Percentiles rank a stretch among this genome's conserved stretches.
Evolutionary conservation across 192 early-diverging fungal species (phyloP).

Genomic region (Rhizophagus prolifer): DNA sequence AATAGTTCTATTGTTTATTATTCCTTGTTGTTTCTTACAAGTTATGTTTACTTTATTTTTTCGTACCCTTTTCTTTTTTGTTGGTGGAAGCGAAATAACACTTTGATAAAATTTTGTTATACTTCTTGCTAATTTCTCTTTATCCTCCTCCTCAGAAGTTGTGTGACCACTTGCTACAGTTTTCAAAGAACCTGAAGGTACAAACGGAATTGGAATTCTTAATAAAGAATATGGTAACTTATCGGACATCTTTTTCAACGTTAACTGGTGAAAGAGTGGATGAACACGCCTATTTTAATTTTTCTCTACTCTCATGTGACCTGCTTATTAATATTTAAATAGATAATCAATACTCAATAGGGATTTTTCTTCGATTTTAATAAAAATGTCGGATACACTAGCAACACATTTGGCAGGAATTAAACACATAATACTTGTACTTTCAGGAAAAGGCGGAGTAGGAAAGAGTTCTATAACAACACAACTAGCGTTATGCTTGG

Average conservation of each 20-base stretch:
- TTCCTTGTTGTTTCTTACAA: background rate
- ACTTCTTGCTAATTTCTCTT: background rate
- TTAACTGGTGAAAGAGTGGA: background rate
- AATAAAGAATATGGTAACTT: background rate
- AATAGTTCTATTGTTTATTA: background rate
- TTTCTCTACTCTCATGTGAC: background rate
- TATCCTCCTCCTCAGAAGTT: background rate
- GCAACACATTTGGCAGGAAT: slow-evolving; percentile 23
- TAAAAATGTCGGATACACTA: background rate
- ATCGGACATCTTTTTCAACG: background rate
- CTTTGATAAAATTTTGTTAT: slow-evolving; percentile 7
- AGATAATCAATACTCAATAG: background rate
- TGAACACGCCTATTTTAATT: background rate
- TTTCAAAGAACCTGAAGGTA: background rate
- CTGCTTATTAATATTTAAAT: background rate
- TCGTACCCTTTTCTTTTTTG: background rate
- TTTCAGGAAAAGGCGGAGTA: slow-evolving; percentile 98
- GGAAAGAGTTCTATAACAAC: slow-evolving; percentile 93
- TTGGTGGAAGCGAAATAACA: slow-evolving; percentile 9
- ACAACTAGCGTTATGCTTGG: slow-evolving; percentile 74
- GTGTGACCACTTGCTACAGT: background rate
- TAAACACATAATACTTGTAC: slow-evolving; percentile 87
- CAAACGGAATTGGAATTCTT: background rate
- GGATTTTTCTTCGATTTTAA: background rate
- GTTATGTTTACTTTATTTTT: background rate